Evolutionary conservation across 2,329 filamentous ascomycete genomes (phyloP), one percentile per base, ranked within the genome.

Genomic region (Aspergillus sp.): DNA sequence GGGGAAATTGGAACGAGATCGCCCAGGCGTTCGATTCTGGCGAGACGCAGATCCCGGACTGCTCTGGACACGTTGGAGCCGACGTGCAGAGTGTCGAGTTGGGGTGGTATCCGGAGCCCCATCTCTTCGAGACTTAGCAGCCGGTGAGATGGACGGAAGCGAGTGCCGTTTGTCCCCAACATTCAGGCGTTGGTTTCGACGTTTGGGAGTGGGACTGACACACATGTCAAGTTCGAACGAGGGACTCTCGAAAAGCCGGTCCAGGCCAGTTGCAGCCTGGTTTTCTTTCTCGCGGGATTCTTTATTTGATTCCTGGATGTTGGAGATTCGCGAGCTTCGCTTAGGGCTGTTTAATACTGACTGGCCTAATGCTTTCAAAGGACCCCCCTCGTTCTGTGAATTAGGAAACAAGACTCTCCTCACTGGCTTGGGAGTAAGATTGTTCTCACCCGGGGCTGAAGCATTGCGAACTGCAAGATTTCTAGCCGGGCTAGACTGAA

Each of bases 181-280:
- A 66, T 73, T 81, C 67, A 56, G 74, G 62, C 64, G 78, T 61
- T 62, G 87, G 68, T 83, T 83, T 35, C 81, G 86, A 63, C 83
- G 84, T 39, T 76, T 75, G 51, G 78, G 78, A 37, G 77, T 73
- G 56, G 78, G 75, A 69, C 80, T 82, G 82, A 83, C 58, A 80
- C 80, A 59, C 81, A 84, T 4, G 80, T 87, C 52, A 77, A 87
- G 52, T 75, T 73, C 70, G 79, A 64, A 81, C 71, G 64, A 68
- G 61, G 55, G 76, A 54, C 88, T 82, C 56, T 87, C 86, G 66
- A 95, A 93, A 4, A 95, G 80, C 50, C 83, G 80, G 41, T 85
- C 82, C 6, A 90, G 72, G 37, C 83, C 81, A 19, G 70, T 67
- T 4, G 70, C 67, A 6, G 81, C 79, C 12, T 76, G 73, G 61